phyloP scores from a whole-genome alignment of 305 asterid genomes.

The Andrographis paniculata region DNA sequence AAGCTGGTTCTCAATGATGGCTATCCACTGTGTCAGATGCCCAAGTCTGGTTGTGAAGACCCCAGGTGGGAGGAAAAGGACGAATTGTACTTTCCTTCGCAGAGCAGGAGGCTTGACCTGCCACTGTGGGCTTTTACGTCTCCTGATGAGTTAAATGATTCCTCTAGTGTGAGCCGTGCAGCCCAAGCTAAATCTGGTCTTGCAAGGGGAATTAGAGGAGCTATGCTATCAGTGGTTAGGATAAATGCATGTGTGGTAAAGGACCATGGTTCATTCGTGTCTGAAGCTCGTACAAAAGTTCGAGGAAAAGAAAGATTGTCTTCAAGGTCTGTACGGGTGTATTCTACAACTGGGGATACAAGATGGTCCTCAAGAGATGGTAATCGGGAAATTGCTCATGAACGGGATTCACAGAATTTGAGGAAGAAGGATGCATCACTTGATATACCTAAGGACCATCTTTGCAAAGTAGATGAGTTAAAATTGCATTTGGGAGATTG shows the following conservation, averaged over 20 bases:
- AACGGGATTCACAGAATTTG: conserved; percentile 47
- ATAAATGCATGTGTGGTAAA: conserved; percentile 96
- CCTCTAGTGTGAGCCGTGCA: conserved; percentile 33
- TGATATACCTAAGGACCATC: conserved; percentile 50
- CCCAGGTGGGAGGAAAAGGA: conserved; percentile 85
- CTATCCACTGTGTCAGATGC: conserved; percentile 86
- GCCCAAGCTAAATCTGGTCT: conserved; percentile 41
- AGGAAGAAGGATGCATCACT: conserved; percentile 35
- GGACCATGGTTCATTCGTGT: conserved; percentile 83
- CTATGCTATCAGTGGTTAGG: conserved; percentile 91
- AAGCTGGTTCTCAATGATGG: conserved; percentile 85
- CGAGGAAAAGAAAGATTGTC: conserved; percentile 65
- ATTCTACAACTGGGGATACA: conserved; percentile 47
- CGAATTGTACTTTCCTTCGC: conserved; percentile 66
- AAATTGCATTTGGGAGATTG: conserved; percentile 81
- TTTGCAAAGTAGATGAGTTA: conserved; percentile 69
- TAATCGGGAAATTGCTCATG: conserved; percentile 43
- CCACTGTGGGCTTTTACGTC: conserved; percentile 87
- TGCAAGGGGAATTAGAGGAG: conserved; percentile 68
- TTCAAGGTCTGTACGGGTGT: conserved; percentile 48
- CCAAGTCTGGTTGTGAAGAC: conserved; percentile 77
- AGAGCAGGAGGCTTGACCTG: conserved; percentile 74
- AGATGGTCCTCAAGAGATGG: conserved; percentile 75
- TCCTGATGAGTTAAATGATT: conserved; percentile 75
- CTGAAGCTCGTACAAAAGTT: conserved; percentile 69